These are phyloP conservation scores for Psidium guajava DNA, from an alignment of 345 rosid genomes.

Conservation along the genomic window DNA sequence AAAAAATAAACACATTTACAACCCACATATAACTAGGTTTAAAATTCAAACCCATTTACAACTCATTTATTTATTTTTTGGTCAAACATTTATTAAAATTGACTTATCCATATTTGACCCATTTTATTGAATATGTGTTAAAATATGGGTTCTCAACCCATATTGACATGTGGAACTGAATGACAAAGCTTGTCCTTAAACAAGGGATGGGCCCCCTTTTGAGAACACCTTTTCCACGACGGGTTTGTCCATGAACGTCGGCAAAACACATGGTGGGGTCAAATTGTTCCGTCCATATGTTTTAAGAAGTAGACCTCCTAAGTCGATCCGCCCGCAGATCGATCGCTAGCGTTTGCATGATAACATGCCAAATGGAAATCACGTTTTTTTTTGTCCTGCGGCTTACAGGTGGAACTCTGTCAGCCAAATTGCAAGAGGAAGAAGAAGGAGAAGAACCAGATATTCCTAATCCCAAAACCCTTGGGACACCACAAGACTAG, in stretches of 20 bases:
- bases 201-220: too few species aligned
- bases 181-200: too few species aligned
- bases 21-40: too few species aligned
- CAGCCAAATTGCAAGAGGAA: neutral
- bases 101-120: too few species aligned
- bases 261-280: neutral
- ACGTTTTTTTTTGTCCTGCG: neutral
- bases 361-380: neutral
- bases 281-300: neutral
- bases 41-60: too few species aligned
- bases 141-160: too few species aligned
- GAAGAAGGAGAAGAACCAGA: neutral
- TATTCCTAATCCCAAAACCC: fast-evolving
- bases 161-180: too few species aligned
- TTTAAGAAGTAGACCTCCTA: neutral
- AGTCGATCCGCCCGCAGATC: neutral
- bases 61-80: too few species aligned
- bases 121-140: too few species aligned
- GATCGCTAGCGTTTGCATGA: neutral
- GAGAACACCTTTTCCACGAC: too few species aligned
- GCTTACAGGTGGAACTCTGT: neutral
- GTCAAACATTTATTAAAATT: too few species aligned
- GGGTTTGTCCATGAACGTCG: neutral
- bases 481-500: neutral
- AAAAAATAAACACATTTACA: too few species aligned